phyloP scores from a whole-genome alignment of 192 early-diverging fungal species.

The Paraglomus brasilianum region DNA sequence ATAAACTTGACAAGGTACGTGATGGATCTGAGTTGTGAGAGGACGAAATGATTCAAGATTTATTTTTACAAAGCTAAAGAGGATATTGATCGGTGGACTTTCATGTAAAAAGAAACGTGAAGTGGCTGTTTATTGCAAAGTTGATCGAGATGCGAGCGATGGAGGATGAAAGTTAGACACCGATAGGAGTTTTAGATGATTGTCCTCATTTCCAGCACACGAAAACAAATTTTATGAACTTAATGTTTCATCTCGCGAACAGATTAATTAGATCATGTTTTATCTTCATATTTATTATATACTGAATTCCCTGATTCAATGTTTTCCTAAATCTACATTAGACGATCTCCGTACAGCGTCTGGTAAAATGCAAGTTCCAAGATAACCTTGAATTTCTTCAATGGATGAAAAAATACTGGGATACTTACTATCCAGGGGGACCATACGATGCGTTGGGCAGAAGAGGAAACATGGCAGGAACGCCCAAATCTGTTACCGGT shows the following conservation, averaged over 20 bases:
- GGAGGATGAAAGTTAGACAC: not conserved
- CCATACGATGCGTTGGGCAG: constrained; percentile 80
- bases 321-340: constrained; percentile 30
- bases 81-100: not conserved
- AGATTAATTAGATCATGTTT: not conserved
- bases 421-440: constrained; percentile 80
- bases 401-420: constrained; percentile 94
- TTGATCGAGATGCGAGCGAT: not conserved
- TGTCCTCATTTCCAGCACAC: constrained; percentile 5
- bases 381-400: constrained; percentile 99
- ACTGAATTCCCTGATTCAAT: not conserved
- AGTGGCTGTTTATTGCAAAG: constrained; percentile 5
- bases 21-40: constrained; percentile 8
- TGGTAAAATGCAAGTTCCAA: constrained; percentile 96
- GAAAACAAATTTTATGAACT: not conserved
- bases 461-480: constrained; percentile 42
- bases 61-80: constrained; percentile 2
- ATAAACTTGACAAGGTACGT: constrained; percentile 86
- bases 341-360: constrained; percentile 82
- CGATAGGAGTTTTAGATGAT: not conserved
- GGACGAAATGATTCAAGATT: not conserved
- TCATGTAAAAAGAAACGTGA: not conserved
- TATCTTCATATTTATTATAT: not conserved
- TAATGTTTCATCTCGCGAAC: not conserved
- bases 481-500: constrained; percentile 41